phyloP scores from a whole-genome alignment of 768 basidiomycete species.

The Rhodotorula paludigena region DNA sequence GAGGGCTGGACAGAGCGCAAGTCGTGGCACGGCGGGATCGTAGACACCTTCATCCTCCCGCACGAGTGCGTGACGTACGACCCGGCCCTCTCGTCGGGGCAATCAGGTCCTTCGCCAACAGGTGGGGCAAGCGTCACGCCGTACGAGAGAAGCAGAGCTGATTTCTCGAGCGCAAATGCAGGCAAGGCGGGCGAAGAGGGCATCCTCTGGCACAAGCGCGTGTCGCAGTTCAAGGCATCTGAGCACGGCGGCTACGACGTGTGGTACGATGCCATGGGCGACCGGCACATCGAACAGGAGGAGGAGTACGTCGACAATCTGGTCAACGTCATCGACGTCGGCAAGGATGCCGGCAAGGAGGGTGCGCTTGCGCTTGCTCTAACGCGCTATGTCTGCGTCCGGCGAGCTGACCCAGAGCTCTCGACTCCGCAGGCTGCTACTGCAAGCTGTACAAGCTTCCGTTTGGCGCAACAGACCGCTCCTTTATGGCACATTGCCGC shows the following conservation, averaged over 20 bases:
- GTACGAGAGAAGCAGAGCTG: no score
- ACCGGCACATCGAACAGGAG: slow-evolving; percentile 26
- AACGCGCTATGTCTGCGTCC: no score
- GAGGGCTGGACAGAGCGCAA: slow-evolving; percentile 17
- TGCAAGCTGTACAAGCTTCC: slow-evolving; percentile 35
- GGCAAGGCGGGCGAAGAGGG: slow-evolving; percentile 20
- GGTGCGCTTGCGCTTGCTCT: slow-evolving; percentile 2
- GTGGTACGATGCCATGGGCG: slow-evolving; percentile 25
- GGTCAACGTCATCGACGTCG: slow-evolving; percentile 22
- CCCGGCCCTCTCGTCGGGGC: background rate
- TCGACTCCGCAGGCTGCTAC: slow-evolving; percentile 21
- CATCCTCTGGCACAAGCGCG: slow-evolving; percentile 35
- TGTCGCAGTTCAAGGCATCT: slow-evolving; percentile 8
- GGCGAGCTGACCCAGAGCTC: no score
- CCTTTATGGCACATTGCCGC: slow-evolving; percentile 17
- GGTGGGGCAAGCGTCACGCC: no score
- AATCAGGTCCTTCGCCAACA: background rate
- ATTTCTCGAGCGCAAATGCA: background rate
- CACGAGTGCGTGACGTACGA: slow-evolving; percentile 8
- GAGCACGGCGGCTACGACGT: slow-evolving; percentile 30
- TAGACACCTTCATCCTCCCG: slow-evolving; percentile 20
- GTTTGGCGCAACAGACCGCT: slow-evolving; percentile 30
- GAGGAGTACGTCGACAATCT: slow-evolving; percentile 30
- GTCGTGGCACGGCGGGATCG: slow-evolving; percentile 21
- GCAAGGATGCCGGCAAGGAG: slow-evolving; percentile 22